Evolutionary conservation across 2,329 filamentous ascomycete species (phyloP).

Genomic region (Aureobasidium zeae): DNA sequence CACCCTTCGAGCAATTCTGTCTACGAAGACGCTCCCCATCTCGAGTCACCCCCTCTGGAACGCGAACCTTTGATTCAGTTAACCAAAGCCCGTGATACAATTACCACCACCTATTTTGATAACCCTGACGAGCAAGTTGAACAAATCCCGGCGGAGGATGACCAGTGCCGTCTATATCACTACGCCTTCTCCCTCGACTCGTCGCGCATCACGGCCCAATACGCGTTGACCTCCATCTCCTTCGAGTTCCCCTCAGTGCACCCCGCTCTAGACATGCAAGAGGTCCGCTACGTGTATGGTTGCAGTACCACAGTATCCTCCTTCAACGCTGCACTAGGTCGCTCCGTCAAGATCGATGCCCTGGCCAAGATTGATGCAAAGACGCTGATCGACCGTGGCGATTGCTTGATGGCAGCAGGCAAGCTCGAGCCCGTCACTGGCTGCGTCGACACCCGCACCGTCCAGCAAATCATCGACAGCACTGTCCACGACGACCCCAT

Average conservation of each 20-base stretch:
- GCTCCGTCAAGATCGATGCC: constrained; percentile 57
- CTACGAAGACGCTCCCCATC: constrained; percentile 24
- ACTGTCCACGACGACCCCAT: constrained; percentile 44
- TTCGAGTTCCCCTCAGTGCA: constrained; percentile 60
- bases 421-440: constrained; percentile 43
- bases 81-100: background rate
- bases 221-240: constrained; percentile 54
- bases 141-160: constrained; percentile 39
- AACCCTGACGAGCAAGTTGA: constrained; percentile 10
- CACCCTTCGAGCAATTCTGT: constrained; percentile 22
- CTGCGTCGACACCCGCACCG: constrained; percentile 50
- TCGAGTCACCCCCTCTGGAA: constrained; percentile 17
- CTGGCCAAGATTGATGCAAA: constrained; percentile 53
- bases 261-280: constrained; percentile 46
- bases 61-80: constrained; percentile 10
- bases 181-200: constrained; percentile 49
- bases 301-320: constrained; percentile 51
- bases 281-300: constrained; percentile 55
- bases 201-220: constrained; percentile 48
- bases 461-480: constrained; percentile 44
- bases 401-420: constrained; percentile 25
- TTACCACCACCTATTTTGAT: background rate
- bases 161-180: constrained; percentile 62
- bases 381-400: constrained; percentile 45
- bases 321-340: constrained; percentile 53